Conservation (phyloP, 2,329 filamentous ascomycete species). For the Exophiala bonariae region DNA sequence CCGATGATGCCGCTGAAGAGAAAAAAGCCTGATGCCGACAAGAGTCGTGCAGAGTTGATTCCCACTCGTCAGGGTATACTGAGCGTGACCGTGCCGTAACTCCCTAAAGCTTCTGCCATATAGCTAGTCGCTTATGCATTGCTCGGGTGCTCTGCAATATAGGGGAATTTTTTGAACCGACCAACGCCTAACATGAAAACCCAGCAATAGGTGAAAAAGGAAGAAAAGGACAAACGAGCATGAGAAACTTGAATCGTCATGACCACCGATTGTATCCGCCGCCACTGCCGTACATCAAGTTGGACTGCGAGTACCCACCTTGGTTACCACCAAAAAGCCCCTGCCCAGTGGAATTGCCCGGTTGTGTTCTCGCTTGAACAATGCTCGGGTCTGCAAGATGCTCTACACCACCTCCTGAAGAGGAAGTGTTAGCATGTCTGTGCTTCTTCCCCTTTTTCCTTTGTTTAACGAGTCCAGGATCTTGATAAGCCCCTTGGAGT, state of each 20-base stretch:
- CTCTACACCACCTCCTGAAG: slow-evolving; percentile 98
- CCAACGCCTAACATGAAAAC: slow-evolving; percentile 30
- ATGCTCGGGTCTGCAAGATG: slow-evolving; percentile 99
- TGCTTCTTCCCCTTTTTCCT: slow-evolving; percentile 99
- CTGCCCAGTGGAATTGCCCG: slow-evolving; percentile 82
- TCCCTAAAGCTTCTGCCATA: slow-evolving; percentile 25
- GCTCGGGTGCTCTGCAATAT: slow-evolving; percentile 17
- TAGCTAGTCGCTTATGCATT: slow-evolving; percentile 26
- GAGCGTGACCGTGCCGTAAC: slow-evolving; percentile 22
- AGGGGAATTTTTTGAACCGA: slow-evolving; percentile 26
- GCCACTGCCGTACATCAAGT: slow-evolving; percentile 78
- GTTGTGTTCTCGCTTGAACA: slow-evolving; percentile 95
- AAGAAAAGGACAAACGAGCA: slow-evolving; percentile 27
- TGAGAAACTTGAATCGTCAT: slow-evolving; percentile 31
- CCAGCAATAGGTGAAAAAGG: slow-evolving; percentile 16
- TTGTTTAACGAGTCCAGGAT: slow-evolving; percentile 86
- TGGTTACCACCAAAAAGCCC: slow-evolving; percentile 84
- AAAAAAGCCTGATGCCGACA: slow-evolving; percentile 38
- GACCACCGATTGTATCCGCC: slow-evolving; percentile 69
- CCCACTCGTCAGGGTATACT: slow-evolving; percentile 19
- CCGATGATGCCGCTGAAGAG: slow-evolving; percentile 33
- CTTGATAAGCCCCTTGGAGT: slow-evolving; percentile 80
- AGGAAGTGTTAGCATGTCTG: slow-evolving; percentile 99
- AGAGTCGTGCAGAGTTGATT: slow-evolving; percentile 28
- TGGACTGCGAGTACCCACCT: slow-evolving; percentile 81